These are phyloP conservation scores for Populus euphratica DNA, from an alignment of 345 rosid genomes.

Conservation along the genomic window DNA sequence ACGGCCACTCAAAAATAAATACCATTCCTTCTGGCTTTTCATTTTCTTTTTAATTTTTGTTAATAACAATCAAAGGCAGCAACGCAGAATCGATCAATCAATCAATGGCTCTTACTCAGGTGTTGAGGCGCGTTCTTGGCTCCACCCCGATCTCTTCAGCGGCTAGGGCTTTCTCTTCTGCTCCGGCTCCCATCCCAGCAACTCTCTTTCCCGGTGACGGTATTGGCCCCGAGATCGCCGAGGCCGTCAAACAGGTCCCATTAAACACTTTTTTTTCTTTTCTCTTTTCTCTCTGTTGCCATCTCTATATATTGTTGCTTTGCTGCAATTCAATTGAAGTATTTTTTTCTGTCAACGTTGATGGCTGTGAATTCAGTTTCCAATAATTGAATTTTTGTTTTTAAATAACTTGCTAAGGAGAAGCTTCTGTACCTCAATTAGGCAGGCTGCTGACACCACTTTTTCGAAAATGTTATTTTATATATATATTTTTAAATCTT, in stretches of 20 bases:
- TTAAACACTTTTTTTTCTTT: background rate
- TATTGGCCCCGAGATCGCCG: constrained; percentile 99
- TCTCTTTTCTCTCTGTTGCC: too few relatives aligned
- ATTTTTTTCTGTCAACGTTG: background rate
- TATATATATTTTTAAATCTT: background rate
- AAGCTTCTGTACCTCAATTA: background rate
- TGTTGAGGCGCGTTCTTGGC: constrained; percentile 43
- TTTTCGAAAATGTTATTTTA: background rate
- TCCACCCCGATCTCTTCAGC: constrained; percentile 17
- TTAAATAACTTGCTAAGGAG: background rate
- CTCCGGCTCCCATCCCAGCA: constrained; percentile 59
- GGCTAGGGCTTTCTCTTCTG: constrained; percentile 55
- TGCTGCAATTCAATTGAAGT: too few relatives aligned
- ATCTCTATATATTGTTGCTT: background rate
- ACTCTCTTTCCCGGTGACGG: constrained; percentile 99
- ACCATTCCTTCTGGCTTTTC: background rate
- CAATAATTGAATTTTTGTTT: too few relatives aligned
- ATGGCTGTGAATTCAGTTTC: background rate
- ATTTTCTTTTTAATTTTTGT: background rate
- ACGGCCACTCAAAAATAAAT: background rate
- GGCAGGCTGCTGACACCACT: background rate
- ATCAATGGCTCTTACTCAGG: constrained; percentile 21
- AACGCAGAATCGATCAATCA: background rate
- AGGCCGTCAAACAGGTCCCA: constrained; percentile 76
- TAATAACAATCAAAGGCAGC: background rate